Percentiles rank a stretch among this genome's conserved stretches.
Conservation (phyloP, 2,329 filamentous ascomycete species). For the Pseudocercospora pini-densiflorae region DNA sequence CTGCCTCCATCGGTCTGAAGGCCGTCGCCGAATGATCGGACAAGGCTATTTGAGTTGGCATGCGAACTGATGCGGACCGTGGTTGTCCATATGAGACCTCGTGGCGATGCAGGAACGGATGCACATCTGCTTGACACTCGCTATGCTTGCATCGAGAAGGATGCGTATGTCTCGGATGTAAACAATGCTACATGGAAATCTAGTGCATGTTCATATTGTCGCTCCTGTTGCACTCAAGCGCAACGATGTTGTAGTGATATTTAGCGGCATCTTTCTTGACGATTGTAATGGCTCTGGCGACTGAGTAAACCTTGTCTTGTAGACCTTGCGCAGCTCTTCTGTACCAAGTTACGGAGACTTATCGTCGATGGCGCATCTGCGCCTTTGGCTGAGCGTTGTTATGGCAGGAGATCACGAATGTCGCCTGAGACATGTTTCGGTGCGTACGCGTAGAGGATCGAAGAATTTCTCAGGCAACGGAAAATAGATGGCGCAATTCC, state of each 20-base stretch:
- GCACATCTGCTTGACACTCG: not conserved
- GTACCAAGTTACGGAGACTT: too few relatives aligned
- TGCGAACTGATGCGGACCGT: not conserved
- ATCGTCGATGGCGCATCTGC: not conserved
- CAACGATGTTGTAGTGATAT: too few relatives aligned
- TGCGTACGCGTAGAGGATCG: not conserved
- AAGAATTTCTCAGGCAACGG: not conserved
- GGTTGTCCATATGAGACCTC: not conserved
- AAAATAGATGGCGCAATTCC: conserved; percentile 7
- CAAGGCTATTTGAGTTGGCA: not conserved
- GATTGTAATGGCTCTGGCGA: too few relatives aligned
- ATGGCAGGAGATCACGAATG: not conserved
- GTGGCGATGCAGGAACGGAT: not conserved
- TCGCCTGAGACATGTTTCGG: conserved; percentile 4
- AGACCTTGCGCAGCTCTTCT: too few relatives aligned
- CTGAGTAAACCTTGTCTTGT: too few relatives aligned
- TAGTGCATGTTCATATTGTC: not conserved
- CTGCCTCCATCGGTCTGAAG: not conserved
- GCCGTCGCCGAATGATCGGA: not conserved
- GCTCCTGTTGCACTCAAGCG: not conserved
- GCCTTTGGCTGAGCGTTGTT: not conserved
- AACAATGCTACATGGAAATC: not conserved
- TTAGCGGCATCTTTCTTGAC: too few relatives aligned
- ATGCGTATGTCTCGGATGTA: not conserved
- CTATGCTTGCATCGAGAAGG: not conserved